These are phyloP conservation scores for Talaromyces sp. DNA, from an alignment of 2,329 filamentous ascomycete species.

Conservation along the genomic window DNA sequence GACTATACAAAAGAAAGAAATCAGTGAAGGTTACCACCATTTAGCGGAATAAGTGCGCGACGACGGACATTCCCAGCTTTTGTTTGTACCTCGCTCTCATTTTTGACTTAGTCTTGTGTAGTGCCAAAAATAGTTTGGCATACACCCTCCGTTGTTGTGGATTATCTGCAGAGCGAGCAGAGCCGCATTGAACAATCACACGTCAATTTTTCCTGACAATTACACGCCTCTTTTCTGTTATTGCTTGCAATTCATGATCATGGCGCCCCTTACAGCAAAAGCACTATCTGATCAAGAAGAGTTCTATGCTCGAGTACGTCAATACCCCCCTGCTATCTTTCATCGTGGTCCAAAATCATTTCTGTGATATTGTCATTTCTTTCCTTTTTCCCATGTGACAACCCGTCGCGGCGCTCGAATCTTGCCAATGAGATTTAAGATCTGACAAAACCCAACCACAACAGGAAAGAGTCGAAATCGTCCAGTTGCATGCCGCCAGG, in stretches of 20 bases:
- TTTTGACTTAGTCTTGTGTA: background rate
- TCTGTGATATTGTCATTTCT: background rate
- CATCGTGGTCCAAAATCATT: background rate
- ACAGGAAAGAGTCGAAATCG: conserved; percentile 14
- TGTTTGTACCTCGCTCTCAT: background rate
- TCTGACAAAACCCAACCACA: conserved; percentile 21
- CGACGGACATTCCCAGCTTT: background rate
- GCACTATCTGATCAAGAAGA: background rate
- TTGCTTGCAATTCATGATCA: background rate
- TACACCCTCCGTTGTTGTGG: background rate
- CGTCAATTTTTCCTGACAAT: background rate
- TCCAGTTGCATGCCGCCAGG: conserved; percentile 4
- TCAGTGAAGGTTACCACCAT: background rate
- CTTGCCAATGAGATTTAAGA: background rate
- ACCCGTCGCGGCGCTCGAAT: background rate
- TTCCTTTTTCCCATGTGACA: background rate
- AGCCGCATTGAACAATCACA: background rate
- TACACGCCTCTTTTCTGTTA: background rate
- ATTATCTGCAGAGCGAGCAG: background rate
- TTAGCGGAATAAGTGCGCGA: background rate
- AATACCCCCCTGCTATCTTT: background rate
- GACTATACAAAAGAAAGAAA: background rate
- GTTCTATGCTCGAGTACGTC: background rate
- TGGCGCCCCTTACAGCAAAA: background rate
- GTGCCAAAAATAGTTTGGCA: background rate